Percentiles rank a stretch among this genome's conserved stretches.
phyloP scores from a whole-genome alignment of 148 eudicot genomes.

The Dysphania ambrosioides region DNA sequence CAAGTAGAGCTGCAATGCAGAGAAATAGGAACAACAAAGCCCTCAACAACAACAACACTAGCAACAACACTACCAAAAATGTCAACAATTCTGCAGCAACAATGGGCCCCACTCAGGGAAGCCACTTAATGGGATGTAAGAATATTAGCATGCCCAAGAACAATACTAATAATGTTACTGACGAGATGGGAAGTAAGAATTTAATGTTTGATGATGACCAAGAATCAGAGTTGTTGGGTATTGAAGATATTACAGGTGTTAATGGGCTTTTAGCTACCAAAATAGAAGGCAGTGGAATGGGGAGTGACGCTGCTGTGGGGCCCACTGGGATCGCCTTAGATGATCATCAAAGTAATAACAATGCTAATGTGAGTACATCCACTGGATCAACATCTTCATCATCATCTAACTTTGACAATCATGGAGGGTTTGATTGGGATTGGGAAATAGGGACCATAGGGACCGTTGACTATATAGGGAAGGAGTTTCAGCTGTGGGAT shows the following conservation, averaged over 20 bases:
- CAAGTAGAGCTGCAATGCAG: conserved; percentile 47
- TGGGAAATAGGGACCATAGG: conserved; percentile 39
- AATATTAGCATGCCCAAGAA: background rate
- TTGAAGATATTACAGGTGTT: conserved; percentile 26
- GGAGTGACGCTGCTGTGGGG: conserved; percentile 10
- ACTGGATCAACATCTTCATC: conserved; percentile 24
- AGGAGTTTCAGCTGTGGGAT: conserved; percentile 21
- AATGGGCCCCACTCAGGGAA: background rate
- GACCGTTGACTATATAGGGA: conserved; percentile 12
- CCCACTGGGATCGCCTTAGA: conserved; percentile 12
- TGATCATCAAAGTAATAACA: background rate
- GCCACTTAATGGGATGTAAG: conserved; percentile 5
- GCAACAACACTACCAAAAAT: conserved; percentile 19
- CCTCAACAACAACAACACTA: too few species aligned
- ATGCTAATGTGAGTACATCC: background rate
- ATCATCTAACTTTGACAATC: conserved; percentile 22
- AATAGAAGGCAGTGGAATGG: conserved; percentile 1
- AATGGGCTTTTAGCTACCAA: conserved; percentile 22
- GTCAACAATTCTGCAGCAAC: background rate
- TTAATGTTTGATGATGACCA: conserved; percentile 7
- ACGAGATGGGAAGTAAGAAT: conserved; percentile 7
- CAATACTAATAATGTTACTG: background rate
- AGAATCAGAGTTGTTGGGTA: conserved; percentile 14
- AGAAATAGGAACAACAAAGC: conserved; percentile 29
- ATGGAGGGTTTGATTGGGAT: conserved; percentile 33